Base-by-base conservation (phyloP, 2,329 filamentous ascomycete genomes). In the Alternaria sp. region DNA sequence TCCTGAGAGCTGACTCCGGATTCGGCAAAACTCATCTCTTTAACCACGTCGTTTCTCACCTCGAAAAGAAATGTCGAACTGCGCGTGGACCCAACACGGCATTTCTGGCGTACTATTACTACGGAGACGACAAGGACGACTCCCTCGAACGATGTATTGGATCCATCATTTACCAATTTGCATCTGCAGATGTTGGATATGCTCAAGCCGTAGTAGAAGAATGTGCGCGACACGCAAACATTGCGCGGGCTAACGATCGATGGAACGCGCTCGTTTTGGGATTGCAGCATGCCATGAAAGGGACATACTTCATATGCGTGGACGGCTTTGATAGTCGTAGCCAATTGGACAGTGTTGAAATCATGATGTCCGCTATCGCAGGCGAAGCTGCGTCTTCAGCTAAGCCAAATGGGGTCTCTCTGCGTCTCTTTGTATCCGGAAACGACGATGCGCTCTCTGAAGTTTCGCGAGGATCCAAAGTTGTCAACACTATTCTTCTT, bases 31-130 rank as follows among this genome's bases (percentile, higher is more conserved):
- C 54, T 1, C 43, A 56, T 36, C 19, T 56, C 1, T 56, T 56
- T 9, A 56, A 32, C 2, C 5, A 47, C 6, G 54, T 47, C 3
- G 26, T 56, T 17, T 56, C 54, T 7, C 6, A 56, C 25, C 54
- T 56, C 15, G 54, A 47, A 12, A 56, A 45, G 43, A 56, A 56
- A 58, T 40, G 44, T 43, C 26, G 32, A 12, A 8, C 15, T 51
- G 15, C 51, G 8, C 32, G 28, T 4, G 46, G 40, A 15, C 28
- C 57, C 1, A 56, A 50, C 2, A 57, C 43, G n/a, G 52, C 57
- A 32, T 61, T 40, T 5, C 10, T 70, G 12, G 61, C 64, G 1
- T 69, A 69, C 47, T 70, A 70, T 52, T 70, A 70, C 32, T 70
- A 61, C 23, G 45, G 64, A 5, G 68, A 63, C 5, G 66, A 67